Evolutionary conservation across 2,329 filamentous ascomycete species (phyloP).

Genomic region (Diaporthe humulicola): DNA sequence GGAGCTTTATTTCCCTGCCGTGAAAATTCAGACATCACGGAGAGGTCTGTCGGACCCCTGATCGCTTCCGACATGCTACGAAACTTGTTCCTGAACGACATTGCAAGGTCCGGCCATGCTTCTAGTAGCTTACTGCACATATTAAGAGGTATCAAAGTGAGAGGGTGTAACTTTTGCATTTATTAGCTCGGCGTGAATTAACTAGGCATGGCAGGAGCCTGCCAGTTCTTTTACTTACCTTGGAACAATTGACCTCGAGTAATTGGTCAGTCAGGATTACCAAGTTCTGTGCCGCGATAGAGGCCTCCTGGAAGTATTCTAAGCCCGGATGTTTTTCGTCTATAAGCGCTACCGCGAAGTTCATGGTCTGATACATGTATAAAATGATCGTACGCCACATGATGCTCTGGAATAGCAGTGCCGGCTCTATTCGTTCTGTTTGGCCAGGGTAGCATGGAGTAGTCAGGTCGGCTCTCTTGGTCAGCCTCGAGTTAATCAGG

Average conservation of each 20-base stretch:
- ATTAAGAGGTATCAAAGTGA: background rate
- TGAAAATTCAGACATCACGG: background rate
- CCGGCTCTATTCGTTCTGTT: background rate
- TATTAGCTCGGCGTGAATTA: background rate
- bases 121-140: background rate
- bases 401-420: background rate
- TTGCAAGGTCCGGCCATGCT: background rate
- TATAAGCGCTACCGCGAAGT: background rate
- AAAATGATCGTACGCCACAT: background rate
- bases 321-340: background rate
- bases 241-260: background rate
- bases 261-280: background rate
- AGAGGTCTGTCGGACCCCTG: background rate
- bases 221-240: background rate
- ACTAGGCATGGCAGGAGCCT: background rate
- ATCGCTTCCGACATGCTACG: background rate
- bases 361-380: background rate
- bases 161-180: background rate
- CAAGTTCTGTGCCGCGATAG: background rate
- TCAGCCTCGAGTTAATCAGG: background rate
- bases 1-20: background rate
- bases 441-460: background rate
- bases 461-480: background rate
- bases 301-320: background rate
- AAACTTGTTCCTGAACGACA: background rate